Base-by-base conservation (phyloP, 225 moss, liverwort and hornwort species). In the Climacium dendroides region DNA sequence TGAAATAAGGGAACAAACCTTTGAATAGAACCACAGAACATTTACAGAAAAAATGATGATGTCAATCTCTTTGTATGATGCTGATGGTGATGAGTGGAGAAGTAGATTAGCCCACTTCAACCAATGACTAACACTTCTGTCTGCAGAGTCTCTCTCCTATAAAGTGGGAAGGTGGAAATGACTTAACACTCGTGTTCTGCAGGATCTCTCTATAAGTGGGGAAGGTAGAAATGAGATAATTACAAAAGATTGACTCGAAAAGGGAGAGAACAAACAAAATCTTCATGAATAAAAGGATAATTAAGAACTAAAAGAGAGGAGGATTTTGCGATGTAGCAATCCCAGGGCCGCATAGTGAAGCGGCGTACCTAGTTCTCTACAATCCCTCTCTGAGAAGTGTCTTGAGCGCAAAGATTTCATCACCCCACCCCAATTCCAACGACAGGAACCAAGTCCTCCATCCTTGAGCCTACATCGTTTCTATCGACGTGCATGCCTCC, bases 71-170 rank as follows among this genome's bases (percentile, higher is more conserved):
- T 88, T 87, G 88, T 91, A 89, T 90, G 78, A 86, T 89, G 85
- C 83, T 88, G 91, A 85, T 82, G 83, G 79, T 90, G 86, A 85
- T 83, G 84, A 89, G 64, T 92, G 94, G 94, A 93, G 92, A 94
- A 91, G 92, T 91, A 87, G 85, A 90, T 93, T 89, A 87, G 86
- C 89, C 87, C 90, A 91, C 92, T 94, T 93, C 94, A 94, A 88
- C 94, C 94, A 90, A 79, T 91, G 89, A 74, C 89, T 90, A 88
- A 90, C 82, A 74, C 85, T 87, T 86, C 77, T 90, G 83, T 65
- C 75, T 88, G 83, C 87, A 53, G 64, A 86, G 86, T 84, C 86
- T 88, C 86, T 88, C 81, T 89, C 87, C 84, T 82, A 45, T 78
- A 85, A 72, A 83, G 72, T 48, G 84, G 85, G 78, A 90, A 73